Evolutionary conservation across 2,329 filamentous ascomycete genomes (phyloP), one percentile per base, ranked within the genome.

Genomic region (Colletotrichum spaethianum): DNA sequence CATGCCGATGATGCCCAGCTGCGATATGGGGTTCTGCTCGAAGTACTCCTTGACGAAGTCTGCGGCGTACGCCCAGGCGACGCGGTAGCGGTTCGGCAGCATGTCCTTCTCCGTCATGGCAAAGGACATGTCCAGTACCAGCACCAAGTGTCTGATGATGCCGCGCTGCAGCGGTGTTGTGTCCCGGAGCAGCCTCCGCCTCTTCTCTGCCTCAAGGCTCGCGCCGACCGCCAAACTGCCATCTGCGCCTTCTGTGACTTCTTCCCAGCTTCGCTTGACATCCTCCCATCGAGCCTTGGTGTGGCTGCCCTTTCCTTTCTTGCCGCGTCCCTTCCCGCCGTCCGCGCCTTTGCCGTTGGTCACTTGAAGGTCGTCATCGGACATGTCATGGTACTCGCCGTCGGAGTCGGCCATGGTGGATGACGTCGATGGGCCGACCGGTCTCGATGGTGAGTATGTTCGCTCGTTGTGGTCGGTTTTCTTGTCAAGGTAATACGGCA

Each of bases 21-120:
- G 96, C 12, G 95, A 97, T 75, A 99, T 98, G 14, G 96, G 96
- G 78, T 99, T 99, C 83, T 99, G 96, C 83, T 98, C 96, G 80
- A 98, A 99, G 83, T 94, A 99, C 81, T 98, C 96, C 71, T 92
- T 89, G 60, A 98, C 93, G 82, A 98, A 99, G 69, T 95, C 93
- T 74, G 93, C 90, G 20, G 95, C 93, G 82, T 95, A 97, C 74
- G 92, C 92, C 78, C 98, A 88, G 63, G 92, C 93, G 40, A 98
- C 89, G 46, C 95, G 89, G 82, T 96, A 95, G 72, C 96, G 90
- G 53, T 92, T 98, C 7, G 96, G 96, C 33, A 96, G 90, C 75
- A 98, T 88, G 80, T 99, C 96, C 83, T 98, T 98, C 82, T 98
- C 95, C 6, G 91, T 84, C 96, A 99, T 99, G 62, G 96, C 94